A percentile compares a stretch with the other conserved stretches of the same genome.
Evolutionary conservation across 352 stramenopile genomes (phyloP).

Genomic region (Phytophthora pseudosyringae): DNA sequence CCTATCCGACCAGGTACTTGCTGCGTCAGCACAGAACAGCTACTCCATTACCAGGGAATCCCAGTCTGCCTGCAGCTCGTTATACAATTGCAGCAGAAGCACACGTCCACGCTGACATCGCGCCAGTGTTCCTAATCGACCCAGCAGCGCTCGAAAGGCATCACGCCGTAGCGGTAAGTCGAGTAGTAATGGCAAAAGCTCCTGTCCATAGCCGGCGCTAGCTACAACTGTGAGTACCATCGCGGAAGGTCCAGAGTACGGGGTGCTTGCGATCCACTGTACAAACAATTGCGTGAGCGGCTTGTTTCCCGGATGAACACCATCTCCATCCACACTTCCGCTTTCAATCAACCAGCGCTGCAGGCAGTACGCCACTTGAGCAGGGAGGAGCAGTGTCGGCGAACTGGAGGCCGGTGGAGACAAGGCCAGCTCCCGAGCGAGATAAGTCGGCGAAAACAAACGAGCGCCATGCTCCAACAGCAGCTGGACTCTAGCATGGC

Average conservation of each 20-base stretch:
- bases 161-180: slow-evolving; percentile 10
- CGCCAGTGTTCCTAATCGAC: slow-evolving; percentile 7
- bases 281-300: slow-evolving; percentile 10
- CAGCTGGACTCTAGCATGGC: slow-evolving; percentile 12
- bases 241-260: background rate
- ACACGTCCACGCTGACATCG: background rate
- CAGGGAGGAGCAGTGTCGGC: background rate
- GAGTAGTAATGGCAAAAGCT: slow-evolving; percentile 20
- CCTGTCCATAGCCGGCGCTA: slow-evolving; percentile 16
- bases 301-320: too few species aligned
- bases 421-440: background rate
- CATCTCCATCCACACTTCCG: background rate
- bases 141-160: slow-evolving; percentile 2
- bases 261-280: slow-evolving; percentile 17
- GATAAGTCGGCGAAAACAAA: slow-evolving; percentile 7
- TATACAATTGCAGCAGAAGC: slow-evolving; percentile 13
- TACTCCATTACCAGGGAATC: too few species aligned
- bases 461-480: slow-evolving; percentile 12
- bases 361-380: background rate
- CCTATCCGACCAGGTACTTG: too few species aligned
- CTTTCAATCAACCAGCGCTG: slow-evolving; percentile 3
- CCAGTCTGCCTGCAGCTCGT: slow-evolving; percentile 5
- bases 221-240: slow-evolving; percentile 5
- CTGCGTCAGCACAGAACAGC: too few species aligned
- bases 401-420: background rate